Conservation (phyloP, 164 flowering plant genomes). For the Kingdonia uniflora region DNA sequence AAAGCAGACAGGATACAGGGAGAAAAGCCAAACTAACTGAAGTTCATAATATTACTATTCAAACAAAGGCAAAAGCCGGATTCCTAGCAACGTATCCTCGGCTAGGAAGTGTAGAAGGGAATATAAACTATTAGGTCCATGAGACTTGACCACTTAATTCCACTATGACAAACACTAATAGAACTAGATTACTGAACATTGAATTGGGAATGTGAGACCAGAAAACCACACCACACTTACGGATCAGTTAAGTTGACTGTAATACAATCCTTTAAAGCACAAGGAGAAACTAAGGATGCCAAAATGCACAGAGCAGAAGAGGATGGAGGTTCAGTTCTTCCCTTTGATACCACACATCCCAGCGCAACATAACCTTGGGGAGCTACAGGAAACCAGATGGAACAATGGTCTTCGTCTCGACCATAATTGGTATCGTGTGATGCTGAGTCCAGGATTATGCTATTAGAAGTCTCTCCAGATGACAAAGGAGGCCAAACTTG, state of each 20-base stretch:
- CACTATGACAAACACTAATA: no score
- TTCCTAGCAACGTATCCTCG: no score
- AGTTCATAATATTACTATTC: no score
- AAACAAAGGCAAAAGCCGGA: no score
- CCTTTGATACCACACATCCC: constrained; percentile 86
- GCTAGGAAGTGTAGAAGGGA: no score
- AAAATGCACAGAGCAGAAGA: constrained; percentile 71
- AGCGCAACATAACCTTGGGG: constrained; percentile 89
- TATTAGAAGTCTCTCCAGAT: constrained; percentile 14
- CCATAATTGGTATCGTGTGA: constrained; percentile 1
- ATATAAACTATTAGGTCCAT: no score
- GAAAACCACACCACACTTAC: constrained; percentile 31
- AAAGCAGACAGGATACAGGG: no score
- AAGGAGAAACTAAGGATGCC: constrained; percentile 69
- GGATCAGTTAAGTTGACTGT: constrained; percentile 25
- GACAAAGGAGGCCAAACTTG: constrained; percentile 52
- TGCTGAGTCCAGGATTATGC: constrained; percentile 1
- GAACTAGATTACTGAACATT: constrained; percentile 1
- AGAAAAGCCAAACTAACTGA: no score
- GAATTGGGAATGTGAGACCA: constrained; percentile 3
- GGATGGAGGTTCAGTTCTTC: constrained; percentile 48
- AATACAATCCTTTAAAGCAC: constrained; percentile 76
- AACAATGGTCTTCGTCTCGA: constrained; percentile 32
- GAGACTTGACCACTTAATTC: no score
- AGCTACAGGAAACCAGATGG: constrained; percentile 92